Evolutionary conservation across 139 green algal species (phyloP), one percentile per base, ranked within the genome.

Genomic region (Chlamydomonas schloesseri): DNA sequence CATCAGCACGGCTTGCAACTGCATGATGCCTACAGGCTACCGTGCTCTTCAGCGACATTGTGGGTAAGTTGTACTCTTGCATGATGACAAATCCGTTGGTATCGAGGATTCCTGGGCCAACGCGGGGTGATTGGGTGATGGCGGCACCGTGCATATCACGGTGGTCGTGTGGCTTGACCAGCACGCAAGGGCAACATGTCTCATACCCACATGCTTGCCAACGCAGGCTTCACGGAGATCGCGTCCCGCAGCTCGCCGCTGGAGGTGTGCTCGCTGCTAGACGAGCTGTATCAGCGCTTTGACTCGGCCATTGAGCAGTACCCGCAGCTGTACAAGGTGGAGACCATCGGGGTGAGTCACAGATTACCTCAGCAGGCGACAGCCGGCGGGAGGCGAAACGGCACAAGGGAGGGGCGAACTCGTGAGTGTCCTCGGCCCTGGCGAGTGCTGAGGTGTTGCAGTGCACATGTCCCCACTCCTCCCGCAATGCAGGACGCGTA

Each of bases 241-340:
- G 34, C 76, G 3, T 36, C 64, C 13, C 64, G 46, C 29, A 76
- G 46, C 46, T 68, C 78, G 15, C 65, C 65, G 4, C 20, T 75
- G 29, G 65, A 85, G 65, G 65, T 85, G 21, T 76, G 64, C 37
- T 23, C 65, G 28, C 42, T 85, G 64, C 46, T 85, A n/a, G 46
- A 85, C 46, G 46, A 85, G 78, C 65, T 85, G 64, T 85, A 76
- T 28, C 65, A 75, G 31, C 18, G 34, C 2, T 85, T 76, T 65
- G 78, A 85, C 23, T 21, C 47, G 2, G 78, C 46, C n/a, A 69
- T 74, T 9, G 65, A 75, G 65, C 34, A 74, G 29, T 68, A 69
- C 65, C 64, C 65, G 33, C 42, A 83, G 60, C 76, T 85, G 65
- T 85, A 85, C 78, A 85, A 85, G 46, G 78, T 85, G n/a, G 78